Percentiles rank a stretch among this genome's conserved stretches.
Evolutionary conservation across 2,329 filamentous ascomycete species (phyloP).

Genomic region (Epicoccum nigrum): DNA sequence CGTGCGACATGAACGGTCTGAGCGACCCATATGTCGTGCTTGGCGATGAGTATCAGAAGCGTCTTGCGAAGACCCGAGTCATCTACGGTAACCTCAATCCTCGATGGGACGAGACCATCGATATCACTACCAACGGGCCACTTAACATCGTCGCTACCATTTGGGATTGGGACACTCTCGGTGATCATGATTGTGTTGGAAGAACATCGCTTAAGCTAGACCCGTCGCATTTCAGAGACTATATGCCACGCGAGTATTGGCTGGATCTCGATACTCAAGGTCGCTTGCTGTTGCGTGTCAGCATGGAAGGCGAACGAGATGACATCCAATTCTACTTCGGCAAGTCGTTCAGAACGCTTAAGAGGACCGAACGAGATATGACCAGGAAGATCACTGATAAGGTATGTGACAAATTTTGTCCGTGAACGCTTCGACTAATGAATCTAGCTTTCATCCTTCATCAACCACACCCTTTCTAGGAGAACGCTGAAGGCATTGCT

Average conservation of each 20-base stretch:
- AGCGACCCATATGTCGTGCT: constrained; percentile 98
- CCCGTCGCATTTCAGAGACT: constrained; percentile 95
- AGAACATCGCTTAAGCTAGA: constrained; percentile 98
- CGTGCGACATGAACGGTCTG: constrained; percentile 92
- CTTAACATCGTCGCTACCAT: constrained; percentile 96
- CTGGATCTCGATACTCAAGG: constrained; percentile 96
- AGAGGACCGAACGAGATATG: constrained; percentile 97
- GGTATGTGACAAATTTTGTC: constrained; percentile 57
- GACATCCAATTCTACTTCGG: constrained; percentile 99
- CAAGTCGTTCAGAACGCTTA: constrained; percentile 92
- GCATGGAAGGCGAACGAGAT: constrained; percentile 98
- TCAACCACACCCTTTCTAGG: constrained; percentile 84
- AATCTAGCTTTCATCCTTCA: constrained; percentile 82
- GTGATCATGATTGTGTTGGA: constrained; percentile 96
- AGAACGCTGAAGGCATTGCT: constrained; percentile 78
- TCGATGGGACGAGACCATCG: constrained; percentile 95
- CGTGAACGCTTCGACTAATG: constrained; percentile 18
- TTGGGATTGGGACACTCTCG: constrained; percentile 97
- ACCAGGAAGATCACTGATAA: constrained; percentile 98
- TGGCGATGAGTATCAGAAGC: constrained; percentile 96
- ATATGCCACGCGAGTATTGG: constrained; percentile 95
- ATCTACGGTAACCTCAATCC: constrained; percentile 90
- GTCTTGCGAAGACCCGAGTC: constrained; percentile 90
- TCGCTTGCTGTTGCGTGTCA: constrained; percentile 84
- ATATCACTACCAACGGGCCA: constrained; percentile 89